Base-by-base conservation (phyloP, 345 rosid species). In the Trapa incisa region DNA sequence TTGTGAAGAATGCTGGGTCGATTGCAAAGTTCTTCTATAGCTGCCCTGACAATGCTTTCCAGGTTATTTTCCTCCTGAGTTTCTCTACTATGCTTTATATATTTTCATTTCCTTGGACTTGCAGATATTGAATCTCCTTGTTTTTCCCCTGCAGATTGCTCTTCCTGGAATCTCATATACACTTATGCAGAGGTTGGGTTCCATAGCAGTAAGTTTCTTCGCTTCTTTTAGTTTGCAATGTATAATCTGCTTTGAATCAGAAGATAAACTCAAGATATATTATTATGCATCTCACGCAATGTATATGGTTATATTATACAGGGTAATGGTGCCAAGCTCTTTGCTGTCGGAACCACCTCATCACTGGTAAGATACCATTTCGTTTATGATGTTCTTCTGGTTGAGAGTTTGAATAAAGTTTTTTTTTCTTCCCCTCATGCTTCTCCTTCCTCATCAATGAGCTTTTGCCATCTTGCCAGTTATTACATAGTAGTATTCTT, bases 311-410 rank as follows among this genome's bases (percentile, higher is more conserved):
- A 42, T 13, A 42, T 13, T 75, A 57, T 80, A 81, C 82, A 94
- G 99, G 96, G 93, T 38, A 91, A 94, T 70, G 99, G 97, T 32
- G 78, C 96, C 4, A 94, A 91, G 71, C 91, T 94, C 70, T 86
- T 94, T 74, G 99, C 92, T 11, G 99, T 94, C 33, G 97, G 99
- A 63, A 91, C 97, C 54, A 75, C 91, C 45, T 85, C 99, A 6
- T 94, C 63, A 35, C 35, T 58, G 37, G 63, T 58, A 58, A 58
- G 63, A 50, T 32, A 10, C 5, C 37, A 11, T 58, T 11, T 58
- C 63, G 32, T 58, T 35, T 1, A 2, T 6, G 35, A 17, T 33
- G 60, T n/a, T 54, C 60, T 16, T 58, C 37, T 58, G 15, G 14
- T 33, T 58, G 10, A 3, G 35, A n/a, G 63, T 58, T 58, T 3